Evolutionary conservation across 75 land plant genomes (phyloP).

Genomic region (Gnetum montanum): DNA sequence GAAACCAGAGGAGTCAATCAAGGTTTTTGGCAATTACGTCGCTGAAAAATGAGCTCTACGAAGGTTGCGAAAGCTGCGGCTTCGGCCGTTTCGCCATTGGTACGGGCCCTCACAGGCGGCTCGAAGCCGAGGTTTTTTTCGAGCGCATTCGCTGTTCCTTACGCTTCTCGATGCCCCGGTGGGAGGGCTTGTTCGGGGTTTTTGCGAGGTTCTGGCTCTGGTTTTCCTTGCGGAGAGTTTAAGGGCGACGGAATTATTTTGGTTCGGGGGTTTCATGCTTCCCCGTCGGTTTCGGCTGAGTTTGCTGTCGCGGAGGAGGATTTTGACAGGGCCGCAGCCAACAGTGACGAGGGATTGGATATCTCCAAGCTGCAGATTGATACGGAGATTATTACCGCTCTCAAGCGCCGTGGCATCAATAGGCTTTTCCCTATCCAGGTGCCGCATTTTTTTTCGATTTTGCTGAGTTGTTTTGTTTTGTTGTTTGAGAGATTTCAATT

Average conservation of each 20-base stretch:
- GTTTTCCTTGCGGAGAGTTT: conserved; percentile 4
- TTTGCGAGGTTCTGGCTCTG: neutral
- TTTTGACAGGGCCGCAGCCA: neutral
- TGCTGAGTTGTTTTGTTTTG: neutral
- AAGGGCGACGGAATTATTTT: conserved; percentile 14
- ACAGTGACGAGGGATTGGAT: conserved; percentile 33
- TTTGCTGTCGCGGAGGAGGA: conserved; percentile 23
- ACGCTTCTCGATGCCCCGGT: neutral
- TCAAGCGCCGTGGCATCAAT: conserved; percentile 51
- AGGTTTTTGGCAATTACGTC: no score
- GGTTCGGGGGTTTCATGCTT: no score
- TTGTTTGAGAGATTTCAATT: neutral
- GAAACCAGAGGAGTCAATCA: neutral
- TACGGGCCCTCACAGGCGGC: neutral
- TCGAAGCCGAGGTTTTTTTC: neutral
- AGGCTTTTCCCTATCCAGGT: conserved; percentile 94
- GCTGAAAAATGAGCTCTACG: neutral
- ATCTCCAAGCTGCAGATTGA: conserved; percentile 62
- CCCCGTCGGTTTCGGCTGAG: conserved; percentile 11
- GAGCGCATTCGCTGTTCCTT: neutral
- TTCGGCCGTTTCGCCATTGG: neutral
- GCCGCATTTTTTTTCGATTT: neutral
- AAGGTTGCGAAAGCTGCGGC: neutral
- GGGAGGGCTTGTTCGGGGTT: neutral
- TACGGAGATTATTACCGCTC: conserved; percentile 41